Base-by-base conservation (phyloP, 2,329 filamentous ascomycete genomes). In the Xylaria sp. region DNA sequence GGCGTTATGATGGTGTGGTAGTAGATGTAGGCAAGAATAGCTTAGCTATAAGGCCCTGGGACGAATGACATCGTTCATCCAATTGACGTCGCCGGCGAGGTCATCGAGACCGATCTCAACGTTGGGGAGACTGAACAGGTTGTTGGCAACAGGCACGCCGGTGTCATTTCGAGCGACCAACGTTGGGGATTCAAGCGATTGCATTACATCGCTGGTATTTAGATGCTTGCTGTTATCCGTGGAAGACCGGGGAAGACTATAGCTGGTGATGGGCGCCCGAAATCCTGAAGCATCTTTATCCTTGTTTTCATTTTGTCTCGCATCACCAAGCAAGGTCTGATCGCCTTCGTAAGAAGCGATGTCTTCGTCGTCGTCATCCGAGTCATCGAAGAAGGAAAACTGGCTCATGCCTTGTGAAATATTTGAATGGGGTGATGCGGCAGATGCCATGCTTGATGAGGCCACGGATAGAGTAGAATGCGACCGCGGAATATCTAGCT, bases 1-100 rank as follows among this genome's bases (percentile, higher is more conserved):
- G 18, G 18, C 41, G 41, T 46, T 46, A n/a, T 46, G 41, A n/a
- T 12, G 48, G 18, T 3, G 20, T 23, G 7, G 18, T 50, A 20
- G 52, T 25, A n/a, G 31, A 56, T 18, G 8, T 41, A 18, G 54
- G 9, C 4, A 5, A 5, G 3, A 52, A 50, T 23, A 20, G 4
- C 28, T 28, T n/a, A 37, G 20, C 20, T 66, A 66, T 13, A 67
- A n/a, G 3, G 23, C n/a, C 48, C 68, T 70, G 18, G 58, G 58
- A 18, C 80, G 79, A 70, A 88, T 86, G 28, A 82, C 78, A 39
- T 83, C 81, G 12, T 83, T 84, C 76, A 88, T 85, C 85, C 86
- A 88, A 63, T 84, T 81, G 69, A 88, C 78, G 75, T 88, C 86
- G 60, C 67, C 79, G 7, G 81, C 76, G 8, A 83, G 69, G 37